These are phyloP conservation scores for Meyerozyma elateridarum DNA, from an alignment of 1,139 yeast species.

Conservation along the genomic window DNA sequence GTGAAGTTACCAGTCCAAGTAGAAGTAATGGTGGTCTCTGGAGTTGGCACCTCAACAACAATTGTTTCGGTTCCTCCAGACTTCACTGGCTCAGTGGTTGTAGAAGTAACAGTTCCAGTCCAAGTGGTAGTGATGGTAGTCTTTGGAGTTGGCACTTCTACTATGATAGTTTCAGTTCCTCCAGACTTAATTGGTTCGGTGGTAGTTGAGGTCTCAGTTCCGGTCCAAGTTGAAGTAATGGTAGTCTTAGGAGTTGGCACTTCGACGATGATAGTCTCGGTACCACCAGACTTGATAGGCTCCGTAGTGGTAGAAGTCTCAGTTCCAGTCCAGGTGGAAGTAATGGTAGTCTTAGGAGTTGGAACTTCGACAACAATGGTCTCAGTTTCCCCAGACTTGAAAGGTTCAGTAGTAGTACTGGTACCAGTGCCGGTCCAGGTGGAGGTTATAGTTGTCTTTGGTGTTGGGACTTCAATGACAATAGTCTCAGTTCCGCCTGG, in stretches of 20 bases:
- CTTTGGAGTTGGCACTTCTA: slow-evolving; percentile 10
- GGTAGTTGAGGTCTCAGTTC: slow-evolving; percentile 1
- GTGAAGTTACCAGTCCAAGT: slow-evolving; percentile 9
- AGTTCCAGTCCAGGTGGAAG: slow-evolving; percentile 5
- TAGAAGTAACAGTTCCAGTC: background rate
- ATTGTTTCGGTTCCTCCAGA: slow-evolving; percentile 3
- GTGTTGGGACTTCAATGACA: slow-evolving; percentile 16
- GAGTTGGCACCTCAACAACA: slow-evolving; percentile 9
- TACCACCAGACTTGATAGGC: slow-evolving; percentile 6
- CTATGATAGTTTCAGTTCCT: slow-evolving; percentile 10
- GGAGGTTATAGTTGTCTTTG: slow-evolving; percentile 11
- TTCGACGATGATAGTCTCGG: slow-evolving; percentile 6
- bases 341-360: slow-evolving; percentile 6
- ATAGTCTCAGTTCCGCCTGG: slow-evolving; percentile 12
- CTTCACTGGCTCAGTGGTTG: background rate
- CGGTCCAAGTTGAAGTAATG: slow-evolving; percentile 3
- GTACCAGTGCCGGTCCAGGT: slow-evolving; percentile 9
- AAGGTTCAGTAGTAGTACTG: background rate
- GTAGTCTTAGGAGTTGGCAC: slow-evolving; percentile 7
- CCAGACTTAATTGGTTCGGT: slow-evolving; percentile 7
- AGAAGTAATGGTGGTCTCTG: slow-evolving; percentile 4
- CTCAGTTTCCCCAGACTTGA: slow-evolving; percentile 2
- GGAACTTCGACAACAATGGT: slow-evolving; percentile 6
- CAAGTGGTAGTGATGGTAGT: slow-evolving; percentile 5
- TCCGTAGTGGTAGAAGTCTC: slow-evolving; percentile 4